These are phyloP conservation scores for Botrytis tulipae DNA, from an alignment of 2,329 filamentous ascomycete species.

Conservation along the genomic window DNA sequence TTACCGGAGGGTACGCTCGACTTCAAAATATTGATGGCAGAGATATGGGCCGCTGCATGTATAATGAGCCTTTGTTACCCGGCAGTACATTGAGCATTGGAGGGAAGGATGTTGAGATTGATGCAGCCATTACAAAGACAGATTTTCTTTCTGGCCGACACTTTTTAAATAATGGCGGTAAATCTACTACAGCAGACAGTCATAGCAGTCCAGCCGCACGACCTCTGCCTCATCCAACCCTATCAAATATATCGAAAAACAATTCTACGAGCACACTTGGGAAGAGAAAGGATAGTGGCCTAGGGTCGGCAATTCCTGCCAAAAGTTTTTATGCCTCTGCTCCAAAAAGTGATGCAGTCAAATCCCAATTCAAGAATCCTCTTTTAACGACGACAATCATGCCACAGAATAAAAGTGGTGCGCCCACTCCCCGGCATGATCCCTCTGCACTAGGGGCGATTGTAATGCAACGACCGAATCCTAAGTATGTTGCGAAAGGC, in stretches of 20 bases:
- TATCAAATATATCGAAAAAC: constrained; percentile 6
- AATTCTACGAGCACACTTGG: constrained; percentile 23
- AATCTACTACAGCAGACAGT: constrained; percentile 23
- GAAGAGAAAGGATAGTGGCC: constrained; percentile 35
- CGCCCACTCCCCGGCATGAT: constrained; percentile 63
- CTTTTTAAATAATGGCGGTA: constrained; percentile 40
- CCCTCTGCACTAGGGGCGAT: constrained; percentile 57
- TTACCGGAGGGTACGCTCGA: constrained; percentile 55
- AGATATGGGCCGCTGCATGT: constrained; percentile 58
- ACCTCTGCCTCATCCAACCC: constrained; percentile 19
- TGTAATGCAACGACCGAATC: constrained; percentile 59
- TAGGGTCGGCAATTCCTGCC: constrained; percentile 38
- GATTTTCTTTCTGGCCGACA: constrained; percentile 54
- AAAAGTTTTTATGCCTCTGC: constrained; percentile 42
- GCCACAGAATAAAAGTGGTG: constrained; percentile 45
- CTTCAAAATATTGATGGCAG: constrained; percentile 62
- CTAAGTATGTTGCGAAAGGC: constrained; percentile 53
- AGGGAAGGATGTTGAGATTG: constrained; percentile 68
- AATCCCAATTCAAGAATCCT: constrained; percentile 60
- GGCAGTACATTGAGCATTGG: constrained; percentile 61
- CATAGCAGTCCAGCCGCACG: constrained; percentile 20
- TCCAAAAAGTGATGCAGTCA: constrained; percentile 42
- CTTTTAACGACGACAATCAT: constrained; percentile 53
- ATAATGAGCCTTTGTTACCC: constrained; percentile 54
- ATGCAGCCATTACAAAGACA: constrained; percentile 57